These are phyloP conservation scores for Xylaria sp. DNA, from an alignment of 2,329 filamentous ascomycete species.

Conservation along the genomic window DNA sequence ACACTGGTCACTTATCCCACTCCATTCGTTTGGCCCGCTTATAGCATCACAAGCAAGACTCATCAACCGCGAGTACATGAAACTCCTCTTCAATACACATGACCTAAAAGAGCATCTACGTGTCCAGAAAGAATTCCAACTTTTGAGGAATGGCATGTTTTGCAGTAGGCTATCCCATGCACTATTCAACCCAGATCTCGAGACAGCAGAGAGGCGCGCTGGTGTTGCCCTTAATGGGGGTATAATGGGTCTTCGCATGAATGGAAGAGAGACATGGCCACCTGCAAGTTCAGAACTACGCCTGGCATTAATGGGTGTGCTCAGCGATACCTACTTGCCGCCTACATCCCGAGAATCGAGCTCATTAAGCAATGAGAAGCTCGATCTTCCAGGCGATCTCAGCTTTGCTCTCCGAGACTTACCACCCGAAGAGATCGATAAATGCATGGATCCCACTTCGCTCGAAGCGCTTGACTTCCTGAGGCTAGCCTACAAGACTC, in stretches of 20 bases:
- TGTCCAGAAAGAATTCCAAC: conserved; percentile 81
- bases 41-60: conserved; percentile 79
- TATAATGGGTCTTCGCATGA: conserved; percentile 83
- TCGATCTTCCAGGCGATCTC: conserved; percentile 72
- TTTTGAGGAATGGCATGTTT: conserved; percentile 87
- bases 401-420: conserved; percentile 89
- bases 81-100: conserved; percentile 79
- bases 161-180: conserved; percentile 82
- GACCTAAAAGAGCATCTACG: conserved; percentile 76
- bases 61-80: conserved; percentile 80
- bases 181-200: conserved; percentile 84
- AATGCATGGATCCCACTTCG: conserved; percentile 83
- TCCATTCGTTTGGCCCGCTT: conserved; percentile 80
- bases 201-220: conserved; percentile 78
- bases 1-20: conserved; percentile 70
- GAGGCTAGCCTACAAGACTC: conserved; percentile 83
- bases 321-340: conserved; percentile 76
- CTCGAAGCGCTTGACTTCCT: conserved; percentile 95
- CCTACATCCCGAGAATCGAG: conserved; percentile 41
- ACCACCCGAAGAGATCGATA: conserved; percentile 79
- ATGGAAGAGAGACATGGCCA: conserved; percentile 87
- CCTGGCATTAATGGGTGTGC: conserved; percentile 84
- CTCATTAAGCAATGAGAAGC: conserved; percentile 48
- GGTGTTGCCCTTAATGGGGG: conserved; percentile 76
- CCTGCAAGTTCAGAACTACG: conserved; percentile 94